phyloP scores from a whole-genome alignment of 2,329 filamentous ascomycete species.

The Passalora sequoiae region DNA sequence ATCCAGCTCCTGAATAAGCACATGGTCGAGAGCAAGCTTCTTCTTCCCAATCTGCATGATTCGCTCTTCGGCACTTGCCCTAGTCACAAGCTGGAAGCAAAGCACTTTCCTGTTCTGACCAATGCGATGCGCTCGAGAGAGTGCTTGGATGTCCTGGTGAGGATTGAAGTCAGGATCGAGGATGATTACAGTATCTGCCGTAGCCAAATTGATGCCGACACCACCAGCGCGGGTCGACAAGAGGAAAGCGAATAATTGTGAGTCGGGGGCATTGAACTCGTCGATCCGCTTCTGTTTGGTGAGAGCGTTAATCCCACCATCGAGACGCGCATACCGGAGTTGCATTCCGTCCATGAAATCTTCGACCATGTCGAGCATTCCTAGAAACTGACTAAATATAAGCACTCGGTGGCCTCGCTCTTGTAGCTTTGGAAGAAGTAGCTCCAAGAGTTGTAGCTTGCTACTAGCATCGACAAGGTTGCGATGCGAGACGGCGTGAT shows the following conservation, averaged over 20 bases:
- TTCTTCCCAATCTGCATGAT: conserved; percentile 93
- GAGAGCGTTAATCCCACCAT: conserved; percentile 73
- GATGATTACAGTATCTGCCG: conserved; percentile 96
- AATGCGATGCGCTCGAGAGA: conserved; percentile 91
- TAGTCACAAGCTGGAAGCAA: conserved; percentile 90
- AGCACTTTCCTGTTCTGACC: conserved; percentile 94
- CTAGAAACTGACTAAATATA: conserved; percentile 92
- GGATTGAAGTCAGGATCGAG: conserved; percentile 97
- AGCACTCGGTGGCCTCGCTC: conserved; percentile 84
- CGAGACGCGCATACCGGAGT: conserved; percentile 70
- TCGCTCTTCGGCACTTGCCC: conserved; percentile 83
- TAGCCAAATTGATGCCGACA: conserved; percentile 95
- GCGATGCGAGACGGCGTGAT: conserved; percentile 59
- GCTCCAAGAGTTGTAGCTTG: conserved; percentile 76
- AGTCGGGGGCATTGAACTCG: conserved; percentile 80
- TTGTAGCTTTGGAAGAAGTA: conserved; percentile 81
- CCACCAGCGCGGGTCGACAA: conserved; percentile 91
- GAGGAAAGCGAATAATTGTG: conserved; percentile 80
- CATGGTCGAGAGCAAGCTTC: conserved; percentile 92
- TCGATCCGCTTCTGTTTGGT: conserved; percentile 95
- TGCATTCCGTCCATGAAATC: conserved; percentile 79
- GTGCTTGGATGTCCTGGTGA: conserved; percentile 92
- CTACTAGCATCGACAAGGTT: conserved; percentile 88
- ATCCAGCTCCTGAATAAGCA: conserved; percentile 88
- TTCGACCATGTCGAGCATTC: conserved; percentile 80